Percentiles rank a stretch among this genome's conserved stretches.
Evolutionary conservation across 2,329 filamentous ascomycete genomes (phyloP).

Genomic region (Diplocarpon mali): DNA sequence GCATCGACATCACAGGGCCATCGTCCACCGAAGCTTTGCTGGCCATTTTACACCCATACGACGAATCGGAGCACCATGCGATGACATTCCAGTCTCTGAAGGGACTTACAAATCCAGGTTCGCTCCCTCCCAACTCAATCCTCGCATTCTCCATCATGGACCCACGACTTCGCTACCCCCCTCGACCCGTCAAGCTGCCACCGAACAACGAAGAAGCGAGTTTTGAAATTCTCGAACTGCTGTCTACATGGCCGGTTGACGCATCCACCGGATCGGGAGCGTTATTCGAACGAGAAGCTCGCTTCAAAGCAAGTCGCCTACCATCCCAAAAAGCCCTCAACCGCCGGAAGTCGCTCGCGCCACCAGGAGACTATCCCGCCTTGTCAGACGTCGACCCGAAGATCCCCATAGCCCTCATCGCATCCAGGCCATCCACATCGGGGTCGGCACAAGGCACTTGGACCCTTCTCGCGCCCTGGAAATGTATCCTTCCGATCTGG

Average conservation of each 20-base stretch:
- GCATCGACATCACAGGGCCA: slow-evolving; percentile 60
- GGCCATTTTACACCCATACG: slow-evolving; percentile 49
- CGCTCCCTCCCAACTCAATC: slow-evolving; percentile 58
- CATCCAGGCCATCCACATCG: slow-evolving; percentile 39
- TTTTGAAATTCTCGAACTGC: slow-evolving; percentile 41
- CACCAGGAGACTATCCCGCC: slow-evolving; percentile 52
- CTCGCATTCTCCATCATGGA: slow-evolving; percentile 67
- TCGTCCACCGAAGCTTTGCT: slow-evolving; percentile 69
- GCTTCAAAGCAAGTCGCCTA: slow-evolving; percentile 53
- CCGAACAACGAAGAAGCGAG: slow-evolving; percentile 29
- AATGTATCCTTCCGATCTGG: slow-evolving; percentile 78
- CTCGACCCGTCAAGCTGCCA: slow-evolving; percentile 40
- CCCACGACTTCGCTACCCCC: slow-evolving; percentile 70
- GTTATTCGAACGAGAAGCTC: slow-evolving; percentile 58
- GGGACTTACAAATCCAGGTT: slow-evolving; percentile 55
- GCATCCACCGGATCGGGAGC: slow-evolving; percentile 33
- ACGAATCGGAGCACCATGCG: slow-evolving; percentile 31
- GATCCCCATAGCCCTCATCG: slow-evolving; percentile 66
- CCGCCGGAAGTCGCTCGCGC: slow-evolving; percentile 53
- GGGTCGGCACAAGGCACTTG: slow-evolving; percentile 56
- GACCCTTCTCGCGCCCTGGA: slow-evolving; percentile 84
- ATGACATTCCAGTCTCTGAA: slow-evolving; percentile 40
- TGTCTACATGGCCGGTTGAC: slow-evolving; percentile 61
- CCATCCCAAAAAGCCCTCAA: slow-evolving; percentile 75
- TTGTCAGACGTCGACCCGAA: slow-evolving; percentile 52